These are phyloP conservation scores for Boletus austroedulis DNA, from an alignment of 1,284 basidiomycete species.

Conservation along the genomic window DNA sequence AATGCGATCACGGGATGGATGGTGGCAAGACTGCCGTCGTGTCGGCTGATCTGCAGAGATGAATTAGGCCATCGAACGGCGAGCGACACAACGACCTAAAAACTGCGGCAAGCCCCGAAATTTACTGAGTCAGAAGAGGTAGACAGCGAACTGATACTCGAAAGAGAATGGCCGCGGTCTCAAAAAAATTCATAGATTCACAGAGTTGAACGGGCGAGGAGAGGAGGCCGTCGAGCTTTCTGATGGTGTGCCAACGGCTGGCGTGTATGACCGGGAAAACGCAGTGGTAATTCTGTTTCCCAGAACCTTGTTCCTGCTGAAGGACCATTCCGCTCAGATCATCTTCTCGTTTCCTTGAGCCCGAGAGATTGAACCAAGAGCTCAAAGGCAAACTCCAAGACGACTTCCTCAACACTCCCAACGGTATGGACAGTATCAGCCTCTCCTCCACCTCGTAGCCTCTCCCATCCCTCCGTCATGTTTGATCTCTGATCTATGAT, in stretches of 20 bases:
- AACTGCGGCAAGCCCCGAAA: slow-evolving; percentile 1
- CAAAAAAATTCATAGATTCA: no score
- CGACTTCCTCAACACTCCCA: background rate
- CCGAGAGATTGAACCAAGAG: background rate
- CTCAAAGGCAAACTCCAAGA: background rate
- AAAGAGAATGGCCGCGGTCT: slow-evolving; percentile 2
- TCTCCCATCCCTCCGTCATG: background rate
- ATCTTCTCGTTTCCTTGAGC: slow-evolving; percentile 9
- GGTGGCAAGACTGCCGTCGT: background rate
- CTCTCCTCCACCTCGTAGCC: background rate
- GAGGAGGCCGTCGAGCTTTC: slow-evolving; percentile 7
- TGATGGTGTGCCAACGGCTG: no score
- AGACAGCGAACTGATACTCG: background rate
- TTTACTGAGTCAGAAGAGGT: background rate
- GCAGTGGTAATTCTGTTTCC: slow-evolving; percentile 16
- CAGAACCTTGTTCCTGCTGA: background rate
- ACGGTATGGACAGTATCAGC: background rate
- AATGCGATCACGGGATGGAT: no score
- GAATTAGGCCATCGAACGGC: background rate
- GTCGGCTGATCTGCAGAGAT: background rate
- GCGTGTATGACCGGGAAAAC: background rate
- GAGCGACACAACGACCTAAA: slow-evolving; percentile 2
- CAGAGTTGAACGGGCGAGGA: slow-evolving; percentile 3
- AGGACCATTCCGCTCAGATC: background rate
- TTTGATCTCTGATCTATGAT: background rate